These are phyloP conservation scores for Malassezia restricta DNA, from an alignment of 1,284 basidiomycete species.

Conservation along the genomic window DNA sequence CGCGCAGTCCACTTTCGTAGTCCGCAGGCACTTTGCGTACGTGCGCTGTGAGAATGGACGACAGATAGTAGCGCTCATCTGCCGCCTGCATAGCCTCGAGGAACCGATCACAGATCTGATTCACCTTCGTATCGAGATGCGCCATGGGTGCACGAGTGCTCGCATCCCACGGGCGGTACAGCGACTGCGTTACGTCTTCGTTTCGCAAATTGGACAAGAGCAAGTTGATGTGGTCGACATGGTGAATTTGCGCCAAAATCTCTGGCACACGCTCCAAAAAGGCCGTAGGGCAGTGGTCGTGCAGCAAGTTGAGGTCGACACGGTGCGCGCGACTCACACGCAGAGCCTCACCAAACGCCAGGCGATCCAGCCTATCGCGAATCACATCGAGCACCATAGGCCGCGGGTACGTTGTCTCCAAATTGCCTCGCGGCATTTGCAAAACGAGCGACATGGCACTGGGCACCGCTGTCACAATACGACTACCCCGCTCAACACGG, in stretches of 20 bases:
- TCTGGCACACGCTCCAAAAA: slow-evolving; percentile 53
- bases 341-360: slow-evolving; percentile 69
- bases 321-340: slow-evolving; percentile 81
- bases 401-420: slow-evolving; percentile 87
- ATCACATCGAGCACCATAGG: slow-evolving; percentile 66
- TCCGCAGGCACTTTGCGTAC: slow-evolving; percentile 84
- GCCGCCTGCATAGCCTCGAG: slow-evolving; percentile 59
- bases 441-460: slow-evolving; percentile 62
- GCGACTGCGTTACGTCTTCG: slow-evolving; percentile 46
- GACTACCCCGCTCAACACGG: slow-evolving; percentile 38
- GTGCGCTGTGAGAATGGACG: slow-evolving; percentile 80
- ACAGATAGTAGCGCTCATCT: slow-evolving; percentile 64
- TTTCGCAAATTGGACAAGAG: slow-evolving; percentile 64
- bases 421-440: slow-evolving; percentile 94
- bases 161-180: slow-evolving; percentile 39
- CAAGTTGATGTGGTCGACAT: slow-evolving; percentile 84
- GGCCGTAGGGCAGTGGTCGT: slow-evolving; percentile 60
- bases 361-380: slow-evolving; percentile 25
- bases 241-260: slow-evolving; percentile 73
- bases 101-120: slow-evolving; percentile 66
- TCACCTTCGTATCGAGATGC: slow-evolving; percentile 50
- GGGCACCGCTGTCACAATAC: slow-evolving; percentile 37
- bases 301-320: slow-evolving; percentile 75
- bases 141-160: slow-evolving; percentile 4
- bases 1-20: slow-evolving; percentile 67